A percentile compares a stretch with the other conserved stretches of the same genome.
phyloP scores from a whole-genome alignment of 139 green algal genomes.

The Volvox reticuliferus region DNA sequence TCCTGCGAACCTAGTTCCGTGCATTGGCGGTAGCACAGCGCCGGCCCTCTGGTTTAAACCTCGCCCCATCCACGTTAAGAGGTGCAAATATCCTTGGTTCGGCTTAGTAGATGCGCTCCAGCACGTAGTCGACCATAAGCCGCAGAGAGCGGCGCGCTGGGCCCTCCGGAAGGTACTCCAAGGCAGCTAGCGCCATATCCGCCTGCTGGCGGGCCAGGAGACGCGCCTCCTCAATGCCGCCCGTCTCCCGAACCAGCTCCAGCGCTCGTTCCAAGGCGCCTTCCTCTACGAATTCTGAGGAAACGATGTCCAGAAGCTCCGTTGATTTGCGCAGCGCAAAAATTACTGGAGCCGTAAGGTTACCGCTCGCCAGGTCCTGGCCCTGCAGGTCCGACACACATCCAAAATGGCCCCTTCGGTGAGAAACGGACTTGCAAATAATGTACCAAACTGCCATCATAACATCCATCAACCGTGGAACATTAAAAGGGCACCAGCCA shows the following conservation, averaged over 20 bases:
- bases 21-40: no score
- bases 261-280: constrained; percentile 86
- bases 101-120: constrained; percentile 91
- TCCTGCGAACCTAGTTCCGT: no score
- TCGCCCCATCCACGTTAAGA: no score
- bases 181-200: constrained; percentile 72
- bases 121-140: constrained; percentile 96
- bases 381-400: constrained; percentile 66
- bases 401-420: no score
- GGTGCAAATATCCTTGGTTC: background rate
- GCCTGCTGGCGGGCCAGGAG: constrained; percentile 83
- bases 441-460: no score
- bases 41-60: no score
- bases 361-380: constrained; percentile 96
- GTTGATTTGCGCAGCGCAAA: constrained; percentile 84
- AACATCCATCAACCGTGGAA: no score
- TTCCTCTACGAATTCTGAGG: constrained; percentile 87
- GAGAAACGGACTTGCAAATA: no score
- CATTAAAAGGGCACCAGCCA: no score
- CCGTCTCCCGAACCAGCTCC: constrained; percentile 79
- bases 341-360: constrained; percentile 96
- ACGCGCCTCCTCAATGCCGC: constrained; percentile 71
- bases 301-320: constrained; percentile 86
- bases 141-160: constrained; percentile 84
- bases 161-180: constrained; percentile 84